Percentiles rank a stretch among this genome's conserved stretches.
These are phyloP conservation scores for Poteriospumella lacustris DNA, from an alignment of 108 stramenopile species.

Conservation along the genomic window DNA sequence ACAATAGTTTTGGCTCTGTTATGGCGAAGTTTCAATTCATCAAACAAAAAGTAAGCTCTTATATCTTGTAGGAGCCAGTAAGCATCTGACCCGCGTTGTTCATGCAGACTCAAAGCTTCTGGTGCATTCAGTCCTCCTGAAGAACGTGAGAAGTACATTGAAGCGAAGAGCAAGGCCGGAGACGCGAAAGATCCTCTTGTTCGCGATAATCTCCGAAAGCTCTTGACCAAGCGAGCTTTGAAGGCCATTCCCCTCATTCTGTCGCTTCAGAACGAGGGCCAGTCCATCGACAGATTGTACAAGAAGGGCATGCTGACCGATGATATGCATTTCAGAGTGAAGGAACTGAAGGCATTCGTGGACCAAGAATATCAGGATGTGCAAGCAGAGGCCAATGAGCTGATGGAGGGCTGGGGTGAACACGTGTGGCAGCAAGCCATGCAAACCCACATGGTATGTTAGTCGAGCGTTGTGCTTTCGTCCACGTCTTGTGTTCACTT, in stretches of 20 bases:
- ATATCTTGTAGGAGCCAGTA: no score
- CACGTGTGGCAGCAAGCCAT: slow-evolving; percentile 10
- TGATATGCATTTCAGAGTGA: slow-evolving; percentile 20
- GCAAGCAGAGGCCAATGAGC: not conserved
- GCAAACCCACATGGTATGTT: slow-evolving; percentile 1
- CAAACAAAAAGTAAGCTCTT: no score
- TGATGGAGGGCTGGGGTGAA: slow-evolving; percentile 18
- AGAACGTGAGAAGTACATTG: not conserved
- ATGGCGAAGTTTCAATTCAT: no score
- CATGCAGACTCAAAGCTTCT: no score
- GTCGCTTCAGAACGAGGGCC: slow-evolving; percentile 16
- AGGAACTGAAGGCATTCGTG: slow-evolving; percentile 24
- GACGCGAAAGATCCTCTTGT: not conserved
- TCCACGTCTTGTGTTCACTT: no score
- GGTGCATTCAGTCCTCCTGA: slow-evolving; percentile 1
- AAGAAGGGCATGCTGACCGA: slow-evolving; percentile 30
- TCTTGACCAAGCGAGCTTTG: slow-evolving; percentile 16
- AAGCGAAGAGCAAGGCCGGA: slow-evolving; percentile 15
- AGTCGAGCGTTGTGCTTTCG: no score
- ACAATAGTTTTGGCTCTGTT: no score
- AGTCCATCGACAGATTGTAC: slow-evolving; percentile 14
- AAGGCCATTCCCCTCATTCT: slow-evolving; percentile 2
- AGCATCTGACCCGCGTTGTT: no score
- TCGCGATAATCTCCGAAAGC: not conserved
- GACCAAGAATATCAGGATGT: slow-evolving; percentile 19